phyloP scores from a whole-genome alignment of 1,139 yeast species.

The Hanseniaspora gamundiae region DNA sequence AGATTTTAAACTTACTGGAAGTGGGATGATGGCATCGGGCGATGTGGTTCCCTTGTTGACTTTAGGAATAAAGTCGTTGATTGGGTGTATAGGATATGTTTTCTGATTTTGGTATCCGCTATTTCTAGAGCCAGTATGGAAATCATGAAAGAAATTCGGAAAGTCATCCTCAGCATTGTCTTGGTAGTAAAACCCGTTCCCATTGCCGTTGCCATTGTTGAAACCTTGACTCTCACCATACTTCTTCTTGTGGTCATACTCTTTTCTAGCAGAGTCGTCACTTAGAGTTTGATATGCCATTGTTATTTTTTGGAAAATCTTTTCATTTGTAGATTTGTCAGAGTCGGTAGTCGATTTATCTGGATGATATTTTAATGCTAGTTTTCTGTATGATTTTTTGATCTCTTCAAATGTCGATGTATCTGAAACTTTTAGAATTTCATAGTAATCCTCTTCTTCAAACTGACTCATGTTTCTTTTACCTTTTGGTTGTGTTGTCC shows the following conservation, averaged over 20 bases:
- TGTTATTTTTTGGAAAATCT: slow-evolving; percentile 67
- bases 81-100: not conserved
- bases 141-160: slow-evolving; percentile 45
- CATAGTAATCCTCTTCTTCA: slow-evolving; percentile 64
- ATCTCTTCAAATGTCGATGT: slow-evolving; percentile 67
- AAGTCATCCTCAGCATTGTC: slow-evolving; percentile 59
- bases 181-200: slow-evolving; percentile 24
- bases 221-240: slow-evolving; percentile 53
- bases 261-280: slow-evolving; percentile 74
- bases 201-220: slow-evolving; percentile 43
- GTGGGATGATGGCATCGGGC: not conserved
- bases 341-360: slow-evolving; percentile 67
- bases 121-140: slow-evolving; percentile 9
- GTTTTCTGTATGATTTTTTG: slow-evolving; percentile 71
- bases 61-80: not conserved
- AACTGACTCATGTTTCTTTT: not conserved
- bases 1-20: slow-evolving; percentile 30
- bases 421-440: slow-evolving; percentile 61
- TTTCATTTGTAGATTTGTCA: slow-evolving; percentile 50
- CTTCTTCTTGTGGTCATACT: slow-evolving; percentile 69
- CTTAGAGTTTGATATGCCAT: slow-evolving; percentile 93
- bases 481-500: too few species aligned
- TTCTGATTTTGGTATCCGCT: slow-evolving; percentile 11
- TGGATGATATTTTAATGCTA: slow-evolving; percentile 85
- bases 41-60: not conserved